Evolutionary conservation across 768 basidiomycete species (phyloP), one percentile per base, ranked within the genome.

Genomic region (Coprinopsis strossmayeri): DNA sequence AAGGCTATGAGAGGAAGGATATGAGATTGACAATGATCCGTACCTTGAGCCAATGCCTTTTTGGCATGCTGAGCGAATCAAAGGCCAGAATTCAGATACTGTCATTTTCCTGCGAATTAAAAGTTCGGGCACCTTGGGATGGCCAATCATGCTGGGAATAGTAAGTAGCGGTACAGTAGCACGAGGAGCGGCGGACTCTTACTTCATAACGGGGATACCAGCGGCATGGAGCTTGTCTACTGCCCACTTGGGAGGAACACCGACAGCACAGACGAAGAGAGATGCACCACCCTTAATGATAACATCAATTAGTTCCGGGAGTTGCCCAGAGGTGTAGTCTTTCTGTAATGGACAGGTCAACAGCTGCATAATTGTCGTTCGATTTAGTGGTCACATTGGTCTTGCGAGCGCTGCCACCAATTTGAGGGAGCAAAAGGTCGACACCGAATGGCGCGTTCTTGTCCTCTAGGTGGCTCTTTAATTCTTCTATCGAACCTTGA

Each of bases 161-260:
- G 50, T 41, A 40, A 50, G 45, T 38, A 49, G 40, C 37, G 28
- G 35, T 11, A 3, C 34, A 24, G 3, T 11, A 30, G 26, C 34
- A 23, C 15, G 46, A 35, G 1, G 25, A 4, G 41, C 28, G 12
- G 17, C 30, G 24, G 39, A 11, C 15, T 72, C 79, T 51, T 58
- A 84, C 90, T 92, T 93, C 90, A 91, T 91, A 27, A 91, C 84
- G 3, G 78, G 68, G 53, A 92, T 88, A 2, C 81, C 79, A 38
- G 84, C 87, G 11, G 76, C 74, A 61, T 94, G 91, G 2, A 93
- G 69, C 60, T 78, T 85, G 48, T 92, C 87, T 18, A 94, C 87
- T 25, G 76, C 83, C 62, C 83, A 79, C 59, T 81, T 89, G 0
- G 91, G 87, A 12, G 91, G 91, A 2, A 93, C 88, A 42, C 89